Evolutionary conservation across 192 early-diverging fungal species (phyloP).

Genomic region (Obelidium mucronatum): DNA sequence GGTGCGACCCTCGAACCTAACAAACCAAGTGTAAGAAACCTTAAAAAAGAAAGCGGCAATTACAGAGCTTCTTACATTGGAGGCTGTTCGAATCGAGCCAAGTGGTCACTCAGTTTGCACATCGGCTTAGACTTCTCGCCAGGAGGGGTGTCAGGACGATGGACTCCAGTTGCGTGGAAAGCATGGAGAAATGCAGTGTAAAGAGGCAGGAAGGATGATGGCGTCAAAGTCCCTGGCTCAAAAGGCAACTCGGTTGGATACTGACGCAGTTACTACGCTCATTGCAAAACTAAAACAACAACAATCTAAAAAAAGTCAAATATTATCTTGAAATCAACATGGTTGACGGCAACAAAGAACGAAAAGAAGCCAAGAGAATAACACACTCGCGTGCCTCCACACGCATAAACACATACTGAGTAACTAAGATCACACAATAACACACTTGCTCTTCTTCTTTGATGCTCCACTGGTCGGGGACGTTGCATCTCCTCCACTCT

Average conservation of each 20-base stretch:
- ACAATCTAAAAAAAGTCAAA: too few relatives aligned
- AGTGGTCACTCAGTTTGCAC: slow-evolving; percentile 27
- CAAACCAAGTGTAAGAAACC: neutral
- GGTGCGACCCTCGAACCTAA: slow-evolving; percentile 9
- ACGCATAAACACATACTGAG: too few relatives aligned
- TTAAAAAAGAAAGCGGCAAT: neutral
- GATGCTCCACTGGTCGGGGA: neutral
- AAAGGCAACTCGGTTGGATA: slow-evolving; percentile 10
- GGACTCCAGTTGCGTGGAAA: neutral
- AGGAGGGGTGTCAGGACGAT: neutral
- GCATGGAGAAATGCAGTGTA: slow-evolving; percentile 20
- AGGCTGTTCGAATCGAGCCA: slow-evolving; percentile 18
- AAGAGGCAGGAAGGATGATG: slow-evolving; percentile 4
- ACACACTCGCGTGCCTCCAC: neutral
- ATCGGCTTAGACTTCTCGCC: neutral
- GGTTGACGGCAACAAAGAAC: neutral
- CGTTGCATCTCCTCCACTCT: neutral
- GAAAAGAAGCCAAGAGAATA: neutral
- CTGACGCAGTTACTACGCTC: too few relatives aligned
- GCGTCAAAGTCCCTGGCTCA: slow-evolving; percentile 14
- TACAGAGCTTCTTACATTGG: slow-evolving; percentile 10
- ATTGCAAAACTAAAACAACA: too few relatives aligned
- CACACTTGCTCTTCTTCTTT: slow-evolving; percentile 29
- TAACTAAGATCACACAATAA: slow-evolving; percentile 18
- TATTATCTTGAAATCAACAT: too few relatives aligned